Base-by-base conservation (phyloP, 202 grass and related monocot genomes). In the Schoenoplectus triqueter region DNA sequence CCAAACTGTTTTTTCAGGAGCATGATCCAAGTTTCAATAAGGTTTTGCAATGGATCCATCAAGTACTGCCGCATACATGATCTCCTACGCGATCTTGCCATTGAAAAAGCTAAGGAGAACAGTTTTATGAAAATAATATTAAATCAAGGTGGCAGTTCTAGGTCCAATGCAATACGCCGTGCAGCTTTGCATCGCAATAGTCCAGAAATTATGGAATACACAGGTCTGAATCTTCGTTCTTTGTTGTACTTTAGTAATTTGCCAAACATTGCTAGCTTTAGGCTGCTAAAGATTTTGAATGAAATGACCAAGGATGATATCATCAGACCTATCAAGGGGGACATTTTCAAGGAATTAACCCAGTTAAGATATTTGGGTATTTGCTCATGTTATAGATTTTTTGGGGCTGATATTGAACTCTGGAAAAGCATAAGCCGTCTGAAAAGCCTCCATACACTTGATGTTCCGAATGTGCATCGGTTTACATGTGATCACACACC, bases 51-150 rank as follows among this genome's bases (percentile, higher is more conserved):
- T 20, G 87, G 89, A 10, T 82, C 85, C n/a, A 82, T 91, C 57
- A 93, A 93, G 78, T 51, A 73, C 0, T 93, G 89, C 79, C 85
- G 71, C 80, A 81, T 93, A 74, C 89, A 93, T 15, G 7, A 87
- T 89, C 77, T 91, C 69, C 64, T 93, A 76, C 91, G 87, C 0
- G 80, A 89, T 61, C 85, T 93, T 56, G 89, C 87, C 48, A 66
- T 93, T 67, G 82, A 11, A 1, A 51, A 90, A 13, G 80, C 88
- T 42, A 41, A 85, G 88, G 82, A 86, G 22, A 81, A 86, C 3
- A 82, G 62, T 6, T 93, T 90, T 76, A 86, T 85, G 10, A 7
- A 20, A n/a, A 57, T 89, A 73, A 85, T 51, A 18, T 9, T 10
- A 64, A 70, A 82, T 73, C 82, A 72, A 81, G 45, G 22, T 19